Evolutionary conservation across 352 stramenopile genomes (phyloP).

Genomic region (Globisporangium acanthophoron): DNA sequence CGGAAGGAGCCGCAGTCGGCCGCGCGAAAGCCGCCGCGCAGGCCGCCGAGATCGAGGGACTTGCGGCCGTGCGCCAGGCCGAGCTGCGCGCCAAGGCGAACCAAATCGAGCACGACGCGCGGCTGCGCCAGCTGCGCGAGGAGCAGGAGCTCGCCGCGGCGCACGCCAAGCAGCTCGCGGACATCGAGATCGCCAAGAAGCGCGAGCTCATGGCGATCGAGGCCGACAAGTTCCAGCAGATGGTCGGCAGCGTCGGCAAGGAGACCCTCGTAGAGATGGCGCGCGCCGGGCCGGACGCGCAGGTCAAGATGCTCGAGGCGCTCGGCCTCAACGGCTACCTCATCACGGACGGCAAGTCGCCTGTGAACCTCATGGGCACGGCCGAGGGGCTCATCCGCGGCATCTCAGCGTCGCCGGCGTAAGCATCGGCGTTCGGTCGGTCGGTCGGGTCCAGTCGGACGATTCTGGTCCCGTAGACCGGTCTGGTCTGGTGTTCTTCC

Average conservation of each 20-base stretch:
- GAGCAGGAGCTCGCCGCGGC: conserved; percentile 55
- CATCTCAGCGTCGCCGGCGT: conserved; percentile 42
- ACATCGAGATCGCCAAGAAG: conserved; percentile 73
- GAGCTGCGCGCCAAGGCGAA: conserved; percentile 61
- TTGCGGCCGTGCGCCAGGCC: conserved; percentile 63
- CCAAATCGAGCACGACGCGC: conserved; percentile 61
- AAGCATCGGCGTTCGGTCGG: background rate
- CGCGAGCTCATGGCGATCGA: conserved; percentile 75
- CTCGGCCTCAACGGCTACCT: conserved; percentile 78
- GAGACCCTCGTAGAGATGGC: conserved; percentile 74
- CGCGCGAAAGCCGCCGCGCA: conserved; percentile 52
- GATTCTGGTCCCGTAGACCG: no score
- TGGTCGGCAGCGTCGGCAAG: conserved; percentile 68
- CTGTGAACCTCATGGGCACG: conserved; percentile 70
- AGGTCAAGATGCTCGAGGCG: conserved; percentile 74
- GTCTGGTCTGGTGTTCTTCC: no score
- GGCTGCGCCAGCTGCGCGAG: conserved; percentile 45
- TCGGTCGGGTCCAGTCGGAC: no score
- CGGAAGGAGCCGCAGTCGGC: conserved; percentile 58
- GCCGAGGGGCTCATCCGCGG: conserved; percentile 69
- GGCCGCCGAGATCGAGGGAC: conserved; percentile 66
- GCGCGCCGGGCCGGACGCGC: conserved; percentile 60
- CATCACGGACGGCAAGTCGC: conserved; percentile 80
- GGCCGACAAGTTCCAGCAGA: conserved; percentile 77
- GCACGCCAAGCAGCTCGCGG: conserved; percentile 52